Evolutionary conservation across 2,329 filamentous ascomycete species (phyloP).

Genomic region (Colletotrichum eremochloae): DNA sequence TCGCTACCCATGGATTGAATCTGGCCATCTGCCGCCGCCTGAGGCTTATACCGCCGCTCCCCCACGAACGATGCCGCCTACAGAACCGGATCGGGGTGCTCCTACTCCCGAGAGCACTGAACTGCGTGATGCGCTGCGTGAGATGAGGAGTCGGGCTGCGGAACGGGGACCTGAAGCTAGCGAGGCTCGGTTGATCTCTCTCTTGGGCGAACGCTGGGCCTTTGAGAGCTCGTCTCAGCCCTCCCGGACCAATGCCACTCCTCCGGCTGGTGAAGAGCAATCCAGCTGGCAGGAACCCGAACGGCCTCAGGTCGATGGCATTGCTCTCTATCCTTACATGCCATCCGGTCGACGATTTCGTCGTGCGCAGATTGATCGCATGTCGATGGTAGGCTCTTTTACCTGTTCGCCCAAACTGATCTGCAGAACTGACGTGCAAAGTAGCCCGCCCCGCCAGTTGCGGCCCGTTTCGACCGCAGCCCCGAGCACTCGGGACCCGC

Average conservation of each 20-base stretch:
- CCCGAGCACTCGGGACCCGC: conserved; percentile 34
- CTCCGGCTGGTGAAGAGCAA: conserved; percentile 21
- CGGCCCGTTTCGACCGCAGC: conserved; percentile 43
- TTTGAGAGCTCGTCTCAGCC: conserved; percentile 17
- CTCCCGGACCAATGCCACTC: conserved; percentile 11
- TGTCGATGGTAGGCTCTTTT: conserved; percentile 32
- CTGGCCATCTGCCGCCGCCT: conserved; percentile 38
- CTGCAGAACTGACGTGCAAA: conserved; percentile 8
- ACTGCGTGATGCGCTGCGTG: conserved; percentile 28
- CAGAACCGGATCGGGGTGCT: conserved; percentile 13
- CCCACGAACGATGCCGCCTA: conserved; percentile 23
- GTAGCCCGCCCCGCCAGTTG: conserved; percentile 39
- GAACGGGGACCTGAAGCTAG: conserved; percentile 8
- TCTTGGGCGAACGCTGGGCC: conserved; percentile 38
- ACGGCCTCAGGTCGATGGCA: conserved; percentile 5
- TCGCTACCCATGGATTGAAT: conserved; percentile 43
- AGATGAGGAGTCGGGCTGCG: conserved; percentile 17
- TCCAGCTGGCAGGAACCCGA: conserved; percentile 23
- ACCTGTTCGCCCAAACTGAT: neutral
- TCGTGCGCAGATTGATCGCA: conserved; percentile 30
- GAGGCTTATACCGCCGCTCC: conserved; percentile 39
- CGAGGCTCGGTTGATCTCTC: conserved; percentile 28
- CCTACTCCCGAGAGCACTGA: conserved; percentile 20
- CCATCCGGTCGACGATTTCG: conserved; percentile 12
- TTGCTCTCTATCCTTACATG: neutral